A percentile compares a stretch with the other conserved stretches of the same genome.
phyloP scores from a whole-genome alignment of 768 basidiomycete species.

The Podaxis mareebaensis region DNA sequence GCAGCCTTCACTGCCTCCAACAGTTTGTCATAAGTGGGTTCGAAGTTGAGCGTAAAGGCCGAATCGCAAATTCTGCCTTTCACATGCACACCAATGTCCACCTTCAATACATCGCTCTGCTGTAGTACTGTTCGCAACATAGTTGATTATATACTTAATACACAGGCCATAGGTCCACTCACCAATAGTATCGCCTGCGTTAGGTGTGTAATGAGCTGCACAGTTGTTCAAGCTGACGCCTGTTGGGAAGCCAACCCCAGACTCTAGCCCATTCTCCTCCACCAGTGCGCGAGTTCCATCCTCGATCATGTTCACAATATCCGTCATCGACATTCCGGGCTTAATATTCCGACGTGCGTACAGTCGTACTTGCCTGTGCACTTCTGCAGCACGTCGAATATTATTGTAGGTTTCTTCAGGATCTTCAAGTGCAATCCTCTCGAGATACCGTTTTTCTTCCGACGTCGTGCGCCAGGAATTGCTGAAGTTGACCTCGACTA shows the following conservation, averaged over 20 bases:
- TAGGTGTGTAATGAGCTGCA: slow-evolving; percentile 96
- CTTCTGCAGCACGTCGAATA: slow-evolving; percentile 93
- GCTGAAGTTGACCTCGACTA: slow-evolving; percentile 38
- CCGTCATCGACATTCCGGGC: slow-evolving; percentile 92
- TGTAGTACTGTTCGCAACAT: slow-evolving; percentile 61
- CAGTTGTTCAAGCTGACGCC: slow-evolving; percentile 92
- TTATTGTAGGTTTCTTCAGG: slow-evolving; percentile 83
- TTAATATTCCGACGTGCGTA: slow-evolving; percentile 81
- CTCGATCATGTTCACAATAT: slow-evolving; percentile 93
- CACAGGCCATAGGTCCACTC: slow-evolving; percentile 25
- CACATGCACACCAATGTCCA: slow-evolving; percentile 97
- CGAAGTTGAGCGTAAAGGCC: slow-evolving; percentile 90
- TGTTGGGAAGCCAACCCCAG: slow-evolving; percentile 95
- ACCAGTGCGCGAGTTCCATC: slow-evolving; percentile 88
- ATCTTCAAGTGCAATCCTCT: slow-evolving; percentile 76
- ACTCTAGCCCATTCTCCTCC: slow-evolving; percentile 83
- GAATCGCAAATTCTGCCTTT: slow-evolving; percentile 95
- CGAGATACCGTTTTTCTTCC: slow-evolving; percentile 86
- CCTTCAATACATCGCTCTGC: slow-evolving; percentile 88
- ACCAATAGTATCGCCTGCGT: slow-evolving; percentile 88
- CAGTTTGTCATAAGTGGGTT: slow-evolving; percentile 87
- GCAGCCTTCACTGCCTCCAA: slow-evolving; percentile 92
- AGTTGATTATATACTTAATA: background rate
- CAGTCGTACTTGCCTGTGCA: slow-evolving; percentile 88
- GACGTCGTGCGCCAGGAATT: slow-evolving; percentile 88